Percentiles rank a stretch among this genome's conserved stretches.
Evolutionary conservation across 352 stramenopile species (phyloP).

Genomic region (Globisporangium iwayamae): DNA sequence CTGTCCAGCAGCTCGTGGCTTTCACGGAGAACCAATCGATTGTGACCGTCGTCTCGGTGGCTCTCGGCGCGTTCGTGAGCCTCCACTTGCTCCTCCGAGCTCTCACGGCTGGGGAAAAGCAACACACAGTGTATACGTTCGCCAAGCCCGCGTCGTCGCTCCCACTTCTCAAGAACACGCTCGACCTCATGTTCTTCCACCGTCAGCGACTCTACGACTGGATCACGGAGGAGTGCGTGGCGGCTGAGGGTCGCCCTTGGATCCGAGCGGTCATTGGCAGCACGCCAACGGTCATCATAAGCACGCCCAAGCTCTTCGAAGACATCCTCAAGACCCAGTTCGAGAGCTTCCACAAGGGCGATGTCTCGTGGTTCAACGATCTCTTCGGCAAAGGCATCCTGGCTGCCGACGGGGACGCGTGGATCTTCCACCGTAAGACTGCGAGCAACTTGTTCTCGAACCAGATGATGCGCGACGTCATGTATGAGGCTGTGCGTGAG

Average conservation of each 20-base stretch:
- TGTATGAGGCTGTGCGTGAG: conserved; percentile 30
- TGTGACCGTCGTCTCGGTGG: too few species aligned
- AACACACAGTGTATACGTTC: background rate
- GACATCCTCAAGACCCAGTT: conserved; percentile 53
- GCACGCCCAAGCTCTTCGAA: conserved; percentile 29
- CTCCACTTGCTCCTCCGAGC: too few species aligned
- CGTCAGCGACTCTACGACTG: background rate
- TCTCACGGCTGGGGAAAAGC: background rate
- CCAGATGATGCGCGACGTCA: conserved; percentile 47
- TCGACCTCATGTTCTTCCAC: background rate
- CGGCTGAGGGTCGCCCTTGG: background rate
- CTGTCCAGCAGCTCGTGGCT: too few species aligned
- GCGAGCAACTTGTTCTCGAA: conserved; percentile 86
- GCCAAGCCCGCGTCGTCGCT: background rate
- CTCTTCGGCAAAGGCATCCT: conserved; percentile 49
- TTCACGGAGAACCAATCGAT: too few species aligned
- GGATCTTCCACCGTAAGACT: conserved; percentile 67
- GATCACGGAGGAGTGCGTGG: background rate
- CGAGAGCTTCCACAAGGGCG: conserved; percentile 54
- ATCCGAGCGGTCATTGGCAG: background rate
- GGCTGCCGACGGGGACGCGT: conserved; percentile 43
- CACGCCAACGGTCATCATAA: background rate
- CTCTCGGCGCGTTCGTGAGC: too few species aligned
- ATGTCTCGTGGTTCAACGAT: conserved; percentile 24
- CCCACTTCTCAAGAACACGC: background rate